Percentiles rank a stretch among this genome's conserved stretches.
These are phyloP conservation scores for Amanita pseudoporphyria DNA, from an alignment of 768 basidiomycete species.

Conservation along the genomic window DNA sequence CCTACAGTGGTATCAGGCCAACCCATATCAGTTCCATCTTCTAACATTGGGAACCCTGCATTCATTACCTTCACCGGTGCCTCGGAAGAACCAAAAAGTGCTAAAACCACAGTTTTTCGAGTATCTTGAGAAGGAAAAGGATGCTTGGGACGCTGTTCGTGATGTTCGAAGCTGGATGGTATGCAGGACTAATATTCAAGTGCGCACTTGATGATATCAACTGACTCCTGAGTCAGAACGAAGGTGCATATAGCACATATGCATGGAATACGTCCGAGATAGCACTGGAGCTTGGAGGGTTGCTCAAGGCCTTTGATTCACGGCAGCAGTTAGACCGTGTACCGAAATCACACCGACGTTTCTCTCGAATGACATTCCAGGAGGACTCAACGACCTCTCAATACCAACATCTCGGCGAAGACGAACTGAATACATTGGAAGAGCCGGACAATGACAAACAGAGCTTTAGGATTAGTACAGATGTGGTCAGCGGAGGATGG, in stretches of 20 bases:
- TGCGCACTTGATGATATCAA: slow-evolving; percentile 5
- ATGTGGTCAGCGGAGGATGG: slow-evolving; percentile 35
- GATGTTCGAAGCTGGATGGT: slow-evolving; percentile 53
- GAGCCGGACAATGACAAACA: slow-evolving; percentile 7
- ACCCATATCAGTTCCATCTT: slow-evolving; percentile 83
- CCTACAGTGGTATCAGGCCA: slow-evolving; percentile 54
- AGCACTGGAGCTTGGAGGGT: slow-evolving; percentile 46
- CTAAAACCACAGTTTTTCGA: slow-evolving; percentile 87
- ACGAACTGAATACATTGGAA: slow-evolving; percentile 19
- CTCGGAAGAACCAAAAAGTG: slow-evolving; percentile 68
- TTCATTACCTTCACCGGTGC: slow-evolving; percentile 79
- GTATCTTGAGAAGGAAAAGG: slow-evolving; percentile 40
- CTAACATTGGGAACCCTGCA: slow-evolving; percentile 78
- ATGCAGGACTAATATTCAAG: slow-evolving; percentile 16
- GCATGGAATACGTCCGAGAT: slow-evolving; percentile 46
- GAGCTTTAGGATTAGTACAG: slow-evolving; percentile 17
- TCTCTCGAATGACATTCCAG: slow-evolving; percentile 44
- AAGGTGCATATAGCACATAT: slow-evolving; percentile 19
- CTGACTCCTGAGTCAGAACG: slow-evolving; percentile 10
- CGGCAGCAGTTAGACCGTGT: slow-evolving; percentile 5
- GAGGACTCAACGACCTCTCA: not conserved
- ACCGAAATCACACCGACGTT: slow-evolving; percentile 32
- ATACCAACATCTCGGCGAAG: slow-evolving; percentile 24
- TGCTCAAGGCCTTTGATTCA: slow-evolving; percentile 42
- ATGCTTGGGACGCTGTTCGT: slow-evolving; percentile 49